Base-by-base conservation (phyloP, 2,329 filamentous ascomycete species). In the Lasiodiplodia sp. region DNA sequence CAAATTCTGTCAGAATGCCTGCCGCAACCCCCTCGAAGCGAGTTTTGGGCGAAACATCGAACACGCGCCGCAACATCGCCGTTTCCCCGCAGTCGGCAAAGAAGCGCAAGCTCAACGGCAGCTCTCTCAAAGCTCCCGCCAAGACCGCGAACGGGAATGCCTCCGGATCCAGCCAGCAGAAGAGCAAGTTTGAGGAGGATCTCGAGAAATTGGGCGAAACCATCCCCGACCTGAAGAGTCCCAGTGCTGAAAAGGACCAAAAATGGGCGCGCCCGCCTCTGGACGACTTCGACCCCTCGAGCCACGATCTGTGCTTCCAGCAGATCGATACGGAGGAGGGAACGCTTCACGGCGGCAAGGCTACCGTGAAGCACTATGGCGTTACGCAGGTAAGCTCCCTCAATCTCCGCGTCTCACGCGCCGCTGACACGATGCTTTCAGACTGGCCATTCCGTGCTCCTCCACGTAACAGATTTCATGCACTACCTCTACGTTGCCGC, bases 121-220 rank as follows among this genome's bases (percentile, higher is more conserved):
- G 86, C 31, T 86, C 86, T 68, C 85, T 92, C 73, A 87, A 86
- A 67, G 86, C 88, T 67, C 90, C 90, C 3, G 87, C 91, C 72
- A 87, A 86, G 77, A 85, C 82, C n/a, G 84, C 82, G 12, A 87
- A 87, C 72, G 87, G 86, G 71, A 90, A 89, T 6, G 73, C 31
- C 21, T 73, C 65, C 18, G 28, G 76, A 78, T 89, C 69, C 86
- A 71, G 95, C 92, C 93, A 94, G 79, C 88, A 88, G 18, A 97
- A 97, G 83, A 97, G 94, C 78, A 88, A 91, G 67, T 99, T 99
- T 78, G 91, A 92, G 69, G 94, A 97, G 77, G 93, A 97, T 2
- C 86, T 99, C 70, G 95, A 97, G 85, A 97, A 97, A 84, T 88
- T 99, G 80, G 96, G 93, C 70, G 95, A 98, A 80, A 94, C 97